Base-by-base conservation (phyloP, 495 filamentous ascomycete species). In the Hypoxylon perforatum region DNA sequence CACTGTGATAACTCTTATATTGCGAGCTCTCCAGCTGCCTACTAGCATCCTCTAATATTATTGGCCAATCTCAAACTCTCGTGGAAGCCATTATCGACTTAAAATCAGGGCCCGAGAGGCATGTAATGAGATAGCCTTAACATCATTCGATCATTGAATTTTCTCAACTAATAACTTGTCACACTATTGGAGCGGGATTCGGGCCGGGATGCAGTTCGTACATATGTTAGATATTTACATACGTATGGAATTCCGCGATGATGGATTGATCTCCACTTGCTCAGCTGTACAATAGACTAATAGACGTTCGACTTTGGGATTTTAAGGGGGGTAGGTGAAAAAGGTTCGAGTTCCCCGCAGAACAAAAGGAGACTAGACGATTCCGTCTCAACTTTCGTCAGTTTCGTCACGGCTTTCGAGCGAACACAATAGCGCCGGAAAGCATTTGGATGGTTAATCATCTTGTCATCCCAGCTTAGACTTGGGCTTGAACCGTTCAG, bases 341-440 rank as follows among this genome's bases (percentile, higher is more conserved):
- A 49, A 30, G 30, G 23, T 33, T 9, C 2, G 23, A 49, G 14
- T 49, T 49, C 46, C 46, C 46, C 25, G 46, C 49, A 53, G 33
- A 23, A 42, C 35, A 52, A 42, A 23, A 30, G 15, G 12, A 41
- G 35, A 11, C 14, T 33, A 38, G 28, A 14, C 47, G 14, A 50
- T 17, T 50, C 28, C 47, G n/a, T 50, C 47, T 35, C 47, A 35
- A 18, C 28, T 22, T n/a, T 36, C 18, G 4, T 28, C 19, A 9
- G 28, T 5, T 42, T 25, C n/a, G 19, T 19, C 8, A 17, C 39
- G 3, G 15, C 8, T 2, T 21, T 18, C 41, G 6, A 10, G 38
- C 30, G 38, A 1, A n/a, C 1, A 41, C 38, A 41, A 41, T 41
- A 41, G 38, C 38, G 38, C 14, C 7, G 12, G 38, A 41, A 9